These are phyloP conservation scores for Picochlorum sp. DNA, from an alignment of 139 green algal genomes.

Conservation along the genomic window DNA sequence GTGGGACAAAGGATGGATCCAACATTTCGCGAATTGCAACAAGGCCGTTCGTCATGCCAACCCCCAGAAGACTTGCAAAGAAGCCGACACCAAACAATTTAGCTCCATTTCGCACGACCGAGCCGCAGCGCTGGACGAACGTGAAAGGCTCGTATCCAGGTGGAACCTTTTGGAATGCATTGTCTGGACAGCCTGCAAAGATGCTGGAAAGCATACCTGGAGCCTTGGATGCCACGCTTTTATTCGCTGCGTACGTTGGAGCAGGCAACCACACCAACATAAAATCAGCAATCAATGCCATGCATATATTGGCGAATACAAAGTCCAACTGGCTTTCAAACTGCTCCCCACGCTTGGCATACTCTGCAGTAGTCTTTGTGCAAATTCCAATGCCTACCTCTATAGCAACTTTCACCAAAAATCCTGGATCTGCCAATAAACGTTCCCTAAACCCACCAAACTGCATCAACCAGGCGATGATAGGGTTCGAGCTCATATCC, in stretches of 20 bases:
- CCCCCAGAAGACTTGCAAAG: slow-evolving; percentile 67
- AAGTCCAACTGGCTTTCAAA: slow-evolving; percentile 85
- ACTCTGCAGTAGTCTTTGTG: slow-evolving; percentile 89
- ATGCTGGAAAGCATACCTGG: slow-evolving; percentile 28
- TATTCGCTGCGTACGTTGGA: slow-evolving; percentile 61
- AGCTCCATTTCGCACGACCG: slow-evolving; percentile 73
- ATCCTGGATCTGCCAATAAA: slow-evolving; percentile 84
- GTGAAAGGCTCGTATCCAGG: slow-evolving; percentile 55
- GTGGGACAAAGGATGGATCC: slow-evolving; percentile 54
- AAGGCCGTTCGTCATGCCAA: slow-evolving; percentile 83
- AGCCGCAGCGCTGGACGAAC: slow-evolving; percentile 61
- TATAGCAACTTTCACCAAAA: slow-evolving; percentile 79
- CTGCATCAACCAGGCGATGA: slow-evolving; percentile 10
- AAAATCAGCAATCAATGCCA: slow-evolving; percentile 97
- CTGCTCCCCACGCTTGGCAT: slow-evolving; percentile 56
- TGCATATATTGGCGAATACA: slow-evolving; percentile 90
- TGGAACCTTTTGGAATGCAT: slow-evolving; percentile 82
- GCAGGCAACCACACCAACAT: slow-evolving; percentile 98
- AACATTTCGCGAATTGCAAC: slow-evolving; percentile 45
- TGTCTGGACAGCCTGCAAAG: slow-evolving; percentile 85
- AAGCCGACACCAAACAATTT: slow-evolving; percentile 89
- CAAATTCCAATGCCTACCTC: slow-evolving; percentile 87
- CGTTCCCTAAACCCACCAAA: slow-evolving; percentile 79
- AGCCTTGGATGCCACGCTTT: slow-evolving; percentile 1
- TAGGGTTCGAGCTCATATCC: slow-evolving; percentile 50